Evolutionary conservation across 352 stramenopile genomes (phyloP).

Genomic region (Globisporangium cylindrosporum): DNA sequence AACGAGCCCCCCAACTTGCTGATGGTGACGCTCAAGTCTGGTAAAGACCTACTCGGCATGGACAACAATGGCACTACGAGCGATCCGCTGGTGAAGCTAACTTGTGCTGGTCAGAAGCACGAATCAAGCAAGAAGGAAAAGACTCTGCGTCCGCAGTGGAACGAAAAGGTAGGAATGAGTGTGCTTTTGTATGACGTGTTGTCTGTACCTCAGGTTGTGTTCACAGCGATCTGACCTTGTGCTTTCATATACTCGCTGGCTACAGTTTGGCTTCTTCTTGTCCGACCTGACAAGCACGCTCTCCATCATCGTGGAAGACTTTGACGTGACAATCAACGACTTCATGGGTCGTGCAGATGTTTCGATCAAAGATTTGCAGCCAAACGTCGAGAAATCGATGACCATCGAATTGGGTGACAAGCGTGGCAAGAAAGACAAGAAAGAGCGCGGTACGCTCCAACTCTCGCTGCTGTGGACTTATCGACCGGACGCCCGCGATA

Average conservation of each 20-base stretch:
- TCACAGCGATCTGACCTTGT: background rate
- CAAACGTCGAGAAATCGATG: conserved; percentile 55
- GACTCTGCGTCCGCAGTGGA: conserved; percentile 71
- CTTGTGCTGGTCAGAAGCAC: conserved; percentile 76
- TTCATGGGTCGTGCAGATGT: conserved; percentile 74
- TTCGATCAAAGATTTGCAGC: conserved; percentile 47
- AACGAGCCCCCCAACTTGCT: conserved; percentile 58
- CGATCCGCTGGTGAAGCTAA: conserved; percentile 86
- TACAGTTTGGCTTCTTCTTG: conserved; percentile 62
- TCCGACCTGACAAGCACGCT: conserved; percentile 55
- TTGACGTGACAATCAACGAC: conserved; percentile 75
- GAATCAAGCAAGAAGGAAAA: conserved; percentile 73
- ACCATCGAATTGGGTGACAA: conserved; percentile 59
- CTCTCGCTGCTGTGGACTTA: conserved; percentile 66
- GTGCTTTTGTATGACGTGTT: background rate
- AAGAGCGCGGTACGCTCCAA: conserved; percentile 46
- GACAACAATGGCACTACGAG: conserved; percentile 78
- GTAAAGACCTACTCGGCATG: conserved; percentile 82
- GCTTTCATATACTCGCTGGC: background rate
- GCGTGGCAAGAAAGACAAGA: conserved; percentile 66
- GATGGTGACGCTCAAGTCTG: conserved; percentile 67
- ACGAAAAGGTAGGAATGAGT: conserved; percentile 46
- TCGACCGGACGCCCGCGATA: conserved; percentile 40
- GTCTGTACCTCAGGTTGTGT: background rate
- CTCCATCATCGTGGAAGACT: conserved; percentile 62